phyloP scores from a whole-genome alignment of 1,284 basidiomycete genomes.

The Microbotryomycetes sp. region DNA sequence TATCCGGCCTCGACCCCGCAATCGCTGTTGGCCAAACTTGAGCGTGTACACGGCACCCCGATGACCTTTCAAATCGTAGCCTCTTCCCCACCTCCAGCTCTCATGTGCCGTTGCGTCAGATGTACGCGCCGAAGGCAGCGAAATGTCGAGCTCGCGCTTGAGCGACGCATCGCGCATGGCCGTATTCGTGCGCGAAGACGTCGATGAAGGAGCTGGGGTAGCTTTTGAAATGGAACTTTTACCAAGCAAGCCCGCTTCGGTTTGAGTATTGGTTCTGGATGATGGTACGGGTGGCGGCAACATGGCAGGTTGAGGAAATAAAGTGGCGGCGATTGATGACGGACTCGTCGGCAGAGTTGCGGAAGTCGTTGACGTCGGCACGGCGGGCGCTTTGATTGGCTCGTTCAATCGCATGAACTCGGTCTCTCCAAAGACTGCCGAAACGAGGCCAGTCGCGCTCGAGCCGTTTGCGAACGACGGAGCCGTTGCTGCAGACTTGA shows the following conservation, averaged over 20 bases:
- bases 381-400: neutral
- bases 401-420: conserved; percentile 11
- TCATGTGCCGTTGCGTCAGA: neutral
- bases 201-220: neutral
- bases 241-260: too few species aligned
- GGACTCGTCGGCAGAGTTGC: neutral
- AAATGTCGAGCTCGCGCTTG: conserved; percentile 8
- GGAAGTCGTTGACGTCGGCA: neutral
- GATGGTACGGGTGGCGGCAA: neutral
- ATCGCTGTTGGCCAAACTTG: neutral
- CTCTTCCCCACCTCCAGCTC: conserved; percentile 10
- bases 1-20: neutral
- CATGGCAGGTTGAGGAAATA: neutral
- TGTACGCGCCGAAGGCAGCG: neutral
- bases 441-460: neutral
- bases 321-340: conserved; percentile 1
- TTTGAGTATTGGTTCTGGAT: too few species aligned
- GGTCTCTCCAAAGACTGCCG: neutral
- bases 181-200: neutral
- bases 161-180: conserved; percentile 3
- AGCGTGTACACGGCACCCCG: conserved; percentile 8
- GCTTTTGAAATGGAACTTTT: neutral
- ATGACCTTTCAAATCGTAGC: conserved; percentile 11
- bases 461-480: neutral
- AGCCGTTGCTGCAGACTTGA: neutral